Percentiles rank a stretch among this genome's conserved stretches.
These are phyloP conservation scores for Suhomyces coccinellae DNA, from an alignment of 1,139 yeast genomes.

Conservation along the genomic window DNA sequence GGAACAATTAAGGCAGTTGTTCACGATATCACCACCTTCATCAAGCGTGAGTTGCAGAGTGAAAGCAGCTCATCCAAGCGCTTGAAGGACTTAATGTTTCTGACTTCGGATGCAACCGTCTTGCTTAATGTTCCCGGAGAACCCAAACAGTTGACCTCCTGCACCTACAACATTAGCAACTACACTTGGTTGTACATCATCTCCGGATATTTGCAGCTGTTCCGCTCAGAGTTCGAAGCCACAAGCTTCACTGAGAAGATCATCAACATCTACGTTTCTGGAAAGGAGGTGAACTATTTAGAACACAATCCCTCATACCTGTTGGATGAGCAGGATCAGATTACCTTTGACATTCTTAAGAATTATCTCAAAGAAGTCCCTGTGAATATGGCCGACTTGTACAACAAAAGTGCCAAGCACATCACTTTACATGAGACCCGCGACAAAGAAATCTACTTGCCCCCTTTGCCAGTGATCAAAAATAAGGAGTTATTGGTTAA, in stretches of 20 bases:
- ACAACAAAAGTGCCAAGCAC: conserved; percentile 19
- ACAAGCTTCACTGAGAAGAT: conserved; percentile 34
- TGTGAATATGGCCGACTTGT: conserved; percentile 25
- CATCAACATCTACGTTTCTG: conserved; percentile 32
- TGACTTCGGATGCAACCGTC: conserved; percentile 11
- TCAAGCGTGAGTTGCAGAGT: conserved; percentile 30
- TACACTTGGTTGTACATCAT: conserved; percentile 37
- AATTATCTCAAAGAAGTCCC: conserved; percentile 27
- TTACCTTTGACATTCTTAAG: conserved; percentile 16
- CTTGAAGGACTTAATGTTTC: conserved; percentile 24
- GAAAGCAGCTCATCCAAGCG: conserved; percentile 21
- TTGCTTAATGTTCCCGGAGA: conserved; percentile 6
- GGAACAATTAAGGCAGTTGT: conserved; percentile 38
- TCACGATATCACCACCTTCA: conserved; percentile 38
- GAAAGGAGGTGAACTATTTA: conserved; percentile 17
- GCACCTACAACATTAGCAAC: conserved; percentile 13
- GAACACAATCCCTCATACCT: conserved; percentile 6
- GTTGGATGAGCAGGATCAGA: conserved; percentile 16
- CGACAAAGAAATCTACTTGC: conserved; percentile 29
- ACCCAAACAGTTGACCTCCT: conserved; percentile 6
- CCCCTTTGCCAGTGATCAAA: conserved; percentile 38
- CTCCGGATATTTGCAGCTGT: conserved; percentile 37
- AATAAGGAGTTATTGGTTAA: conserved; percentile 35
- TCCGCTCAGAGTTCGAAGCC: conserved; percentile 25
- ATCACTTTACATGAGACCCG: conserved; percentile 30